phyloP scores from a whole-genome alignment of 1,284 basidiomycete genomes.

The Apiotrichum mycotoxinovorans region DNA sequence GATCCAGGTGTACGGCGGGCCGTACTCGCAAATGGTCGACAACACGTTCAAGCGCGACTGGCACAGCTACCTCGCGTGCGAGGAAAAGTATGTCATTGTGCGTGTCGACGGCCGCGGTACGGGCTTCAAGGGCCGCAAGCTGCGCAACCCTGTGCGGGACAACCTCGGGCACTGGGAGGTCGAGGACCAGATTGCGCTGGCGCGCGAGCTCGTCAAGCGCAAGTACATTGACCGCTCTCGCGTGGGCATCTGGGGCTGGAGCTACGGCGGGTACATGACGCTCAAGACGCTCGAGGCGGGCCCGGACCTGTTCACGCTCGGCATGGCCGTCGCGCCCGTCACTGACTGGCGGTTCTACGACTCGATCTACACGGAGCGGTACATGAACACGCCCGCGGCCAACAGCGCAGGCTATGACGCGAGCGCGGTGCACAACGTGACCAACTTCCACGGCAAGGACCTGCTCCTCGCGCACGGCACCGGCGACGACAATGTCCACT shows the following conservation, averaged over 20 bases:
- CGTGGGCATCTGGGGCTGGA: slow-evolving; percentile 95
- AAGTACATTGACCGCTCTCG: slow-evolving; percentile 58
- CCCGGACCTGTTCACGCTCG: slow-evolving; percentile 78
- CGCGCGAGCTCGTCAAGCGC: slow-evolving; percentile 51
- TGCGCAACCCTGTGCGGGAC: slow-evolving; percentile 78
- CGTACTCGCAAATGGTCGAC: slow-evolving; percentile 72
- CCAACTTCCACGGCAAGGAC: slow-evolving; percentile 69
- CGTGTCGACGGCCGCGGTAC: slow-evolving; percentile 91
- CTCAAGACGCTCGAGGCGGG: slow-evolving; percentile 84
- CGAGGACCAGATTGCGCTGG: slow-evolving; percentile 79
- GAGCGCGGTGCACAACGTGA: slow-evolving; percentile 77
- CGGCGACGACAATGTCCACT: slow-evolving; percentile 92
- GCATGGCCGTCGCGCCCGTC: slow-evolving; percentile 59
- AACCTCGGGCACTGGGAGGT: slow-evolving; percentile 84
- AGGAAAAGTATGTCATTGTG: slow-evolving; percentile 79
- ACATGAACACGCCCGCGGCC: slow-evolving; percentile 76
- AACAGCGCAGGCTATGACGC: slow-evolving; percentile 81
- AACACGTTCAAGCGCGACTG: slow-evolving; percentile 69
- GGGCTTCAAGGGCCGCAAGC: slow-evolving; percentile 75
- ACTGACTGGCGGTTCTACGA: slow-evolving; percentile 81
- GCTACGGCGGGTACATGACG: slow-evolving; percentile 90
- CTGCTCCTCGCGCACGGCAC: slow-evolving; percentile 87
- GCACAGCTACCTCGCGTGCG: slow-evolving; percentile 80
- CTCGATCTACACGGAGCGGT: slow-evolving; percentile 73
- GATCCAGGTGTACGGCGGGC: slow-evolving; percentile 90